These are phyloP conservation scores for Euphorbia lathyris DNA, from an alignment of 345 rosid genomes.

Conservation along the genomic window DNA sequence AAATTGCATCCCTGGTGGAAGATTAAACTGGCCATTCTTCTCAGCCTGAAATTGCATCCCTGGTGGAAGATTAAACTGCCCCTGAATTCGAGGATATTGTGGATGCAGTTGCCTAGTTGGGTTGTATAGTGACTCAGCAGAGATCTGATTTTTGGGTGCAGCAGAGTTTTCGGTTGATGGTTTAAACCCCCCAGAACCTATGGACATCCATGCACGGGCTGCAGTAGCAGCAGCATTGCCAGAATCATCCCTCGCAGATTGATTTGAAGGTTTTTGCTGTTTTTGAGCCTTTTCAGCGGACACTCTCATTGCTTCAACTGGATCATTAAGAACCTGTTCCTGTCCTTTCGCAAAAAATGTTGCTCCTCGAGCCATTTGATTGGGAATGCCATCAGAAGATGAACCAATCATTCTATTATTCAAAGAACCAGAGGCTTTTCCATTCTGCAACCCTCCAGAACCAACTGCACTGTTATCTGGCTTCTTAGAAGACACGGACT, in stretches of 20 bases:
- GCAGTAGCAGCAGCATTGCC: slow-evolving; percentile 65
- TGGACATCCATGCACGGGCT: slow-evolving; percentile 86
- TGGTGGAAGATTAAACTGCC: slow-evolving; percentile 43
- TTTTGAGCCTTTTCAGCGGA: slow-evolving; percentile 51
- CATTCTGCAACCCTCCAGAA: slow-evolving; percentile 50
- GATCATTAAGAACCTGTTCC: slow-evolving; percentile 51
- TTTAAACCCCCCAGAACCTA: slow-evolving; percentile 65
- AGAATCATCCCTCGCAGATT: slow-evolving; percentile 46
- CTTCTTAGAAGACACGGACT: slow-evolving; percentile 41
- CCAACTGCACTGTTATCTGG: slow-evolving; percentile 35
- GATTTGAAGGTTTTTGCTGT: slow-evolving; percentile 47
- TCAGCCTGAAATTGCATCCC: slow-evolving; percentile 52
- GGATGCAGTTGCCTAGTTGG: slow-evolving; percentile 53
- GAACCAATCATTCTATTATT: slow-evolving; percentile 37
- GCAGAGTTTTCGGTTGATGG: slow-evolving; percentile 42
- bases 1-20: slow-evolving; percentile 48
- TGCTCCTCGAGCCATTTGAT: slow-evolving; percentile 43
- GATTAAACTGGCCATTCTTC: slow-evolving; percentile 45
- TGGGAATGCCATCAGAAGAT: slow-evolving; percentile 38
- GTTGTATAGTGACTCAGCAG: slow-evolving; percentile 59
- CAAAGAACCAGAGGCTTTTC: slow-evolving; percentile 31
- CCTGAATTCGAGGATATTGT: slow-evolving; percentile 42
- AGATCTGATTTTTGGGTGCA: slow-evolving; percentile 48
- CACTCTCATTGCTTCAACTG: slow-evolving; percentile 60
- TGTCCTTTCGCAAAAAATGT: slow-evolving; percentile 36